These are phyloP conservation scores for Epichloe hybrida DNA, from an alignment of 2,329 filamentous ascomycete genomes.

Conservation along the genomic window DNA sequence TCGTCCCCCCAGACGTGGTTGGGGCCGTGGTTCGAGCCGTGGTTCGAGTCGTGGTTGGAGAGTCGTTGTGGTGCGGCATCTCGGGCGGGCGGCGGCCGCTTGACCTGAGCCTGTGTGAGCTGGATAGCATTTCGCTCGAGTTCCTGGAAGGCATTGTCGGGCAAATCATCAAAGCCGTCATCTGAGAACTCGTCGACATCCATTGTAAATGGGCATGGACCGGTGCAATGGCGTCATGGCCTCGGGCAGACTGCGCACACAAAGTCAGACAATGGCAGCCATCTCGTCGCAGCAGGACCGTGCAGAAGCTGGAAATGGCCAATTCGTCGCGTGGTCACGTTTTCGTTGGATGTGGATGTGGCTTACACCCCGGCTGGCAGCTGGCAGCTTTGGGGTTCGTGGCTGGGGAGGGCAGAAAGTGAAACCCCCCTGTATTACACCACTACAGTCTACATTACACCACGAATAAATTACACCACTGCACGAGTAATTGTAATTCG, in stretches of 20 bases:
- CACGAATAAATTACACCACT: too few relatives aligned
- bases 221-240: slow-evolving; percentile 6
- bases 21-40: slow-evolving; percentile 16
- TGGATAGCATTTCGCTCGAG: slow-evolving; percentile 52
- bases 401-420: neutral
- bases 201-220: slow-evolving; percentile 17
- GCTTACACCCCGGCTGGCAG: neutral
- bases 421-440: too few relatives aligned
- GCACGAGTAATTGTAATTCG: too few relatives aligned
- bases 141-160: slow-evolving; percentile 43
- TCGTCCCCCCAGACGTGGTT: slow-evolving; percentile 26
- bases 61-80: slow-evolving; percentile 13
- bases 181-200: slow-evolving; percentile 47
- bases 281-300: neutral
- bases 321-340: slow-evolving; percentile 8
- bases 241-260: neutral
- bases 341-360: neutral
- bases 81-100: slow-evolving; percentile 9
- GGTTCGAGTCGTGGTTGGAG: slow-evolving; percentile 16
- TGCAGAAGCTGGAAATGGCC: neutral
- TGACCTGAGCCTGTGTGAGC: slow-evolving; percentile 35
- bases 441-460: too few relatives aligned
- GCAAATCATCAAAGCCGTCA: slow-evolving; percentile 48
- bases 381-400: neutral
- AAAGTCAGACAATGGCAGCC: neutral